Percentiles rank a stretch among this genome's conserved stretches.
These are phyloP conservation scores for Teunomyces aglyptinius DNA, from an alignment of 805 yeast genomes.

Conservation along the genomic window DNA sequence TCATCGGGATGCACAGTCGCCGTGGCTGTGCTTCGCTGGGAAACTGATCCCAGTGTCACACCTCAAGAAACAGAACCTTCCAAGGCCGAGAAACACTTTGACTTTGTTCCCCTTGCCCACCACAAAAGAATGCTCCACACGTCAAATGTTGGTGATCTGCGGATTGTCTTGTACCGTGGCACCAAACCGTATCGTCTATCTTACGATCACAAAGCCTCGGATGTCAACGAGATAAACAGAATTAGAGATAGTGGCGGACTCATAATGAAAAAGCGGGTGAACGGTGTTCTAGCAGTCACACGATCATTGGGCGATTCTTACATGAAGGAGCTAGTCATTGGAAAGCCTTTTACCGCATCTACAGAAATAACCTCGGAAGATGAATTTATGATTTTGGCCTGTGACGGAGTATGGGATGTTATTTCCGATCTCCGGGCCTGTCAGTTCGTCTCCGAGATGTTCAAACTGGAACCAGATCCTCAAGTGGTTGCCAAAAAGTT, in stretches of 20 bases:
- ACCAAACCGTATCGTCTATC: constrained; percentile 76
- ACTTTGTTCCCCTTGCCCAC: constrained; percentile 44
- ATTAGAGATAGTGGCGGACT: constrained; percentile 81
- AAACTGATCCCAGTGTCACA: constrained; percentile 28
- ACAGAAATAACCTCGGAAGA: constrained; percentile 69
- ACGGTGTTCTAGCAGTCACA: constrained; percentile 93
- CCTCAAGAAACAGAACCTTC: constrained; percentile 3
- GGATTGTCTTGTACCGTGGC: constrained; percentile 74
- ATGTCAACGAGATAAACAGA: constrained; percentile 70
- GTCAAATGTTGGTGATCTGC: constrained; percentile 93
- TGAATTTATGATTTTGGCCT: constrained; percentile 82
- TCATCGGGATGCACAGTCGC: constrained; percentile 95
- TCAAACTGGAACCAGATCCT: constrained; percentile 43
- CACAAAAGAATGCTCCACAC: constrained; percentile 81
- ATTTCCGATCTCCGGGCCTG: constrained; percentile 83
- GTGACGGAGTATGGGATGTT: constrained; percentile 98
- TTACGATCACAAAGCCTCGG: constrained; percentile 93
- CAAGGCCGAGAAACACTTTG: constrained; percentile 30
- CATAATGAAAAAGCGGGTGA: constrained; percentile 85
- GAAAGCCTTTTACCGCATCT: constrained; percentile 88
- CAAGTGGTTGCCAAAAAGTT: constrained; percentile 64
- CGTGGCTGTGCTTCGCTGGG: constrained; percentile 89
- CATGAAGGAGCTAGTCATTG: constrained; percentile 84
- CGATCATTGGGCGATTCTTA: constrained; percentile 92
- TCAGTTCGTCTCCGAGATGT: constrained; percentile 55